Evolutionary conservation across 2,329 filamentous ascomycete genomes (phyloP).

Genomic region (Rachicladosporium sp.): DNA sequence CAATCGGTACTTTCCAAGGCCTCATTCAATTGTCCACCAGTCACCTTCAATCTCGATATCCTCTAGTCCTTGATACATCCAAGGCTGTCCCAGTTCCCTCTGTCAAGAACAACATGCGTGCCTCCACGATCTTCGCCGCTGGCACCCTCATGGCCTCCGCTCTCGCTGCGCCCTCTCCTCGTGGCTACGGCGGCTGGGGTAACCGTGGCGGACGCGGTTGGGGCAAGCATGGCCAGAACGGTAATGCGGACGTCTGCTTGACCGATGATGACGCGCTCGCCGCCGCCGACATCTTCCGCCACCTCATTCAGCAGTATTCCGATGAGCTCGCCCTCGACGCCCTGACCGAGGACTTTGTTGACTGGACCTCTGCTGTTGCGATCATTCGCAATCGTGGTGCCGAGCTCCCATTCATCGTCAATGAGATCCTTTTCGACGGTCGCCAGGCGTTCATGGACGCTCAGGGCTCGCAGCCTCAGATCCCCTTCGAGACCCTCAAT

Average conservation of each 20-base stretch:
- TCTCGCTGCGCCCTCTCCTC: constrained; percentile 11
- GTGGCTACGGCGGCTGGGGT: constrained; percentile 12
- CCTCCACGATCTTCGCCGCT: constrained; percentile 11
- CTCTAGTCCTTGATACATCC: constrained; percentile 1
- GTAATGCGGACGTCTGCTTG: constrained; percentile 11
- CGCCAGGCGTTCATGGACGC: constrained; percentile 19
- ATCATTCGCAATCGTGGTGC: constrained; percentile 20
- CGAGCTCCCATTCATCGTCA: constrained; percentile 13
- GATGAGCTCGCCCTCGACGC: constrained; percentile 16
- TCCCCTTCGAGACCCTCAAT: constrained; percentile 20
- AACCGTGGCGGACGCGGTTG: constrained; percentile 2
- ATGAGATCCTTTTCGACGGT: constrained; percentile 14
- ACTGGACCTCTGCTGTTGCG: constrained; percentile 20
- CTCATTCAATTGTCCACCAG: constrained; percentile 1
- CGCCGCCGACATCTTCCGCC: constrained; percentile 18
- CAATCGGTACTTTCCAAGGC: constrained; percentile 2
- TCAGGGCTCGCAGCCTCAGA: constrained; percentile 18
- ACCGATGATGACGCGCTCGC: constrained; percentile 13
- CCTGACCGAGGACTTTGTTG: constrained; percentile 19
- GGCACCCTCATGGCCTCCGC: constrained; percentile 10
- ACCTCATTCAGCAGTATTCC: constrained; percentile 20
- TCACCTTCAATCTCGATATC: constrained; percentile 1
- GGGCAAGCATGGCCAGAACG: constrained; percentile 8
- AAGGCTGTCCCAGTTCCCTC: neutral
- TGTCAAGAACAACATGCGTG: constrained; percentile 9